A percentile compares a stretch with the other conserved stretches of the same genome.
Conservation (phyloP, 257 asterid species). For the Fraxinus excelsior region DNA sequence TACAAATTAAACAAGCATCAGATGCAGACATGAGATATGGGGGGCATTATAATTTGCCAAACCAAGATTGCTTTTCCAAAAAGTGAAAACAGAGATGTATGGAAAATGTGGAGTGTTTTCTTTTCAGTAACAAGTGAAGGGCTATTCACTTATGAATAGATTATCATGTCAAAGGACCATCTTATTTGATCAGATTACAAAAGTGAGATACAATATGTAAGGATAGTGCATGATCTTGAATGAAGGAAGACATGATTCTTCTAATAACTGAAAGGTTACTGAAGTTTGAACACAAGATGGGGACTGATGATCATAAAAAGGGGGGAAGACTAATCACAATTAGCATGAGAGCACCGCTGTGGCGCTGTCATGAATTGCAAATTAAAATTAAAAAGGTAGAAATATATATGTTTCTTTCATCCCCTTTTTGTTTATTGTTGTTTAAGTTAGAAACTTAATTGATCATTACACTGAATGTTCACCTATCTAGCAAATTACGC, state of each 20-base stretch:
- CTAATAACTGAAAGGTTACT: not conserved
- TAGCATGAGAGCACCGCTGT: slow-evolving; percentile 3
- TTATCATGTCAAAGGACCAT: not conserved
- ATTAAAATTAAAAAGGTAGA: not conserved
- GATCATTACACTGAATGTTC: not conserved
- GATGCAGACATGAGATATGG: not conserved
- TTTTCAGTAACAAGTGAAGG: not conserved
- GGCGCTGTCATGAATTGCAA: not conserved
- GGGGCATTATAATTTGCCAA: not conserved
- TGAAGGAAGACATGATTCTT: not conserved
- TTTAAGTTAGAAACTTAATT: not conserved
- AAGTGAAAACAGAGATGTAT: not conserved
- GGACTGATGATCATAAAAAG: not conserved
- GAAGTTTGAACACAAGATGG: slow-evolving; percentile 7
- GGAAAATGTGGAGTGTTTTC: not conserved
- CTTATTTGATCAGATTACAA: too few species aligned
- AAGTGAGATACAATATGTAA: not conserved
- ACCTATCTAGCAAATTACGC: not conserved
- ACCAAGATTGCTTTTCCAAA: not conserved
- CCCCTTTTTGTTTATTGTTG: slow-evolving; percentile 5
- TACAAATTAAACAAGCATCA: not conserved
- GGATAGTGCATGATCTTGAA: not conserved
- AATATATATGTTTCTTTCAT: slow-evolving; percentile 1
- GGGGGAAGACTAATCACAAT: not conserved
- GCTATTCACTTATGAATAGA: not conserved